These are phyloP conservation scores for Suillus plorans DNA, from an alignment of 768 basidiomycete genomes.

Conservation along the genomic window DNA sequence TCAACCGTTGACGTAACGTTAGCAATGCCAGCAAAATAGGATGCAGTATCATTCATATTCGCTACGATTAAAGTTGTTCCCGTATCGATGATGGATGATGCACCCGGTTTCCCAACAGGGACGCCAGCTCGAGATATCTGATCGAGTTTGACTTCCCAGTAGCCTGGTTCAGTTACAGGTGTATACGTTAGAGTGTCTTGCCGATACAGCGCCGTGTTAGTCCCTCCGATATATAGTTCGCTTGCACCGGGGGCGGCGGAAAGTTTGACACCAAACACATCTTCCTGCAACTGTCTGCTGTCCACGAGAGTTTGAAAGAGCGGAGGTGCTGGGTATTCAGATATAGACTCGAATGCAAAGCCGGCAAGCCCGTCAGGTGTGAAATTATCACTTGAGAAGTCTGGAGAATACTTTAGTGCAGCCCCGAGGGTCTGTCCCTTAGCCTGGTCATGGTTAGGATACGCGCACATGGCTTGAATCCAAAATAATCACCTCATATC, in stretches of 20 bases:
- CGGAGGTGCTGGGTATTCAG: slow-evolving; percentile 33
- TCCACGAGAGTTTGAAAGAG: slow-evolving; percentile 47
- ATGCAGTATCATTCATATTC: slow-evolving; percentile 22
- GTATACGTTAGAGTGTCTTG: slow-evolving; percentile 40
- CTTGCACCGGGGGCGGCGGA: slow-evolving; percentile 36
- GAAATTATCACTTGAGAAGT: slow-evolving; percentile 26
- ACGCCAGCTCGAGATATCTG: slow-evolving; percentile 21
- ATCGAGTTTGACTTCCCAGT: slow-evolving; percentile 39
- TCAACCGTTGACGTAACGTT: slow-evolving; percentile 19
- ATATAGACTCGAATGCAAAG: slow-evolving; percentile 40
- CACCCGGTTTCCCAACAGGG: slow-evolving; percentile 13
- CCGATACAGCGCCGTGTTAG: slow-evolving; percentile 47
- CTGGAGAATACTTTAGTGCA: slow-evolving; percentile 38
- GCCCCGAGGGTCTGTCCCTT: slow-evolving; percentile 43
- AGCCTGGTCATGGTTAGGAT: slow-evolving; percentile 25
- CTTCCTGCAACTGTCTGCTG: slow-evolving; percentile 30
- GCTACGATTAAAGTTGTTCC: slow-evolving; percentile 30
- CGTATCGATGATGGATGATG: slow-evolving; percentile 36
- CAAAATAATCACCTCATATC: slow-evolving; percentile 30
- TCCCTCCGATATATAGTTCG: slow-evolving; percentile 60
- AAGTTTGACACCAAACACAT: slow-evolving; percentile 51
- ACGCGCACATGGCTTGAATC: not conserved
- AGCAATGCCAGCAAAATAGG: slow-evolving; percentile 31
- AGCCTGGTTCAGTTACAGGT: slow-evolving; percentile 30
- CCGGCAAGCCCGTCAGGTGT: slow-evolving; percentile 43